Evolutionary conservation across 345 rosid species (phyloP).

Genomic region (Gossypium arboreum): DNA sequence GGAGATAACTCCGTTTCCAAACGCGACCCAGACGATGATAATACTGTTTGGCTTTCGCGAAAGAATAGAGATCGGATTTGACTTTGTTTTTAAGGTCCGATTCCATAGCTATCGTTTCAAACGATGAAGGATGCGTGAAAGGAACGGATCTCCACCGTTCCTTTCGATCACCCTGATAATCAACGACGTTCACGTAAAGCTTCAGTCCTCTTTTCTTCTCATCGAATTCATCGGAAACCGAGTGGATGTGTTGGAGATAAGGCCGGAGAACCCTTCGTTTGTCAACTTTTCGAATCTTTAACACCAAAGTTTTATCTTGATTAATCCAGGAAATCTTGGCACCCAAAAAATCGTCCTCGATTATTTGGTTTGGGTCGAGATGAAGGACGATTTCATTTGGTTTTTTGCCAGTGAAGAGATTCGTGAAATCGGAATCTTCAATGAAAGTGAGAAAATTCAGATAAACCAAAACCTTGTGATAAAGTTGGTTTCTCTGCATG

Average conservation of each 20-base stretch:
- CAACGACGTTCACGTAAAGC: slow-evolving; percentile 52
- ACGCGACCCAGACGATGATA: slow-evolving; percentile 71
- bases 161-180: not conserved
- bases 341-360: slow-evolving; percentile 71
- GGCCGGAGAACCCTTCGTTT: slow-evolving; percentile 75
- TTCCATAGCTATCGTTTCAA: slow-evolving; percentile 79
- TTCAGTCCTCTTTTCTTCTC: slow-evolving; percentile 48
- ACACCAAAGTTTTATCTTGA: slow-evolving; percentile 40
- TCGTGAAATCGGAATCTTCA: slow-evolving; percentile 77
- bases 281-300: slow-evolving; percentile 72
- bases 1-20: slow-evolving; percentile 70
- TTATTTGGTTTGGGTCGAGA: slow-evolving; percentile 55
- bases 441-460: slow-evolving; percentile 59
- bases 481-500: slow-evolving; percentile 61
- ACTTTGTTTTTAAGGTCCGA: slow-evolving; percentile 58
- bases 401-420: slow-evolving; percentile 68
- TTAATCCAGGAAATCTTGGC: slow-evolving; percentile 76
- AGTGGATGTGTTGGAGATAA: slow-evolving; percentile 84
- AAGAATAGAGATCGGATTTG: slow-evolving; percentile 67
- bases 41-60: slow-evolving; percentile 62
- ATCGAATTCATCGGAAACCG: slow-evolving; percentile 67
- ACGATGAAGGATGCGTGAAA: slow-evolving; percentile 72
- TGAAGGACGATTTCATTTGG: slow-evolving; percentile 61
- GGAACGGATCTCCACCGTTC: slow-evolving; percentile 77
- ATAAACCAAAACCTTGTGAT: slow-evolving; percentile 45